Evolutionary conservation across 1,284 basidiomycete species (phyloP).

Genomic region (Dichomitus squalens): DNA sequence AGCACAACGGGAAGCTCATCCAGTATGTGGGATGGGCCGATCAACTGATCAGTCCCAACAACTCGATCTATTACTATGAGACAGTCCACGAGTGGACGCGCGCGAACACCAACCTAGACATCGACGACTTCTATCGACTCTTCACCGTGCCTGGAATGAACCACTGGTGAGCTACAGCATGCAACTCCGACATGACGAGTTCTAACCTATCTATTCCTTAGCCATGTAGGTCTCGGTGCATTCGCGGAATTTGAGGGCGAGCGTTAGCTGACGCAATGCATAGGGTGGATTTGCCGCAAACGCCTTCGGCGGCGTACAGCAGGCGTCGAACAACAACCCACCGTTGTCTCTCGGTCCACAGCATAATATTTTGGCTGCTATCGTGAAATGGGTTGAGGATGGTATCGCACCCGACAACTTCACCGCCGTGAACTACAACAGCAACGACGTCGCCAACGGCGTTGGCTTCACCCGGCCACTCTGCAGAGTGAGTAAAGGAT

Average conservation of each 20-base stretch:
- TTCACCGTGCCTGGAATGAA: slow-evolving; percentile 45
- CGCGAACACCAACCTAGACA: slow-evolving; percentile 25
- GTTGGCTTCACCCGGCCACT: slow-evolving; percentile 29
- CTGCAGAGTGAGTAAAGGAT: slow-evolving; percentile 27
- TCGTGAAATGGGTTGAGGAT: slow-evolving; percentile 45
- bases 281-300: slow-evolving; percentile 27
- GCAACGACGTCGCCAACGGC: slow-evolving; percentile 26
- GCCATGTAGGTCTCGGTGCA: slow-evolving; percentile 8
- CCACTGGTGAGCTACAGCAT: slow-evolving; percentile 35
- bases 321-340: slow-evolving; percentile 26
- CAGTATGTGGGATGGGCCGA: slow-evolving; percentile 37
- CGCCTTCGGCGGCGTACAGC: slow-evolving; percentile 27
- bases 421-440: slow-evolving; percentile 29
- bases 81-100: slow-evolving; percentile 32
- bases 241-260: too few species aligned
- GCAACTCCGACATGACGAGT: not conserved
- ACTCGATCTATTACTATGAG: slow-evolving; percentile 39
- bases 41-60: slow-evolving; percentile 39
- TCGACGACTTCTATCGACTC: slow-evolving; percentile 41
- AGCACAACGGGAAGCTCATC: slow-evolving; percentile 34
- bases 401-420: slow-evolving; percentile 37
- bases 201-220: not conserved
- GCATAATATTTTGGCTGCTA: slow-evolving; percentile 40
- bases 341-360: slow-evolving; percentile 29
- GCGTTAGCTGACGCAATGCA: not conserved